Evolutionary conservation across 306 rosid genomes (phyloP).

Genomic region (Herpetospermum pedunculosum): DNA sequence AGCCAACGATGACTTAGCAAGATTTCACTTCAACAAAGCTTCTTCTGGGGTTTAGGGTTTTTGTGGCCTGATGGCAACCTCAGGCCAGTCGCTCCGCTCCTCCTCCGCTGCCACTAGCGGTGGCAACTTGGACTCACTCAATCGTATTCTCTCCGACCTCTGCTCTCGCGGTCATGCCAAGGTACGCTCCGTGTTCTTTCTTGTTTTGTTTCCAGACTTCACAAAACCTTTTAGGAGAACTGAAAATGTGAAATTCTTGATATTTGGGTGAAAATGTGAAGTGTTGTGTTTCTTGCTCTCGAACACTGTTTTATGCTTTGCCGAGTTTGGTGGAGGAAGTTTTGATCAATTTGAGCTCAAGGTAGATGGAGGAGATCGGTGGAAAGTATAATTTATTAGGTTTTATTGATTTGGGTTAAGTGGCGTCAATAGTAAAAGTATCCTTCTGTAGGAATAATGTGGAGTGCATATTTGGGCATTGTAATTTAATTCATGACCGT

Average conservation of each 20-base stretch:
- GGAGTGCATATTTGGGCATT: not conserved
- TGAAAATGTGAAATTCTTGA: not conserved
- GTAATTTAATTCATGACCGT: not conserved
- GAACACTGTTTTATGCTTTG: not conserved
- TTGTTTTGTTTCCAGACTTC: not conserved
- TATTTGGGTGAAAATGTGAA: not conserved
- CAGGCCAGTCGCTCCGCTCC: slow-evolving; percentile 45
- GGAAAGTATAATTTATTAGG: not conserved
- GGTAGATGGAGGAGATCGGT: not conserved
- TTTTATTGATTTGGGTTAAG: not conserved
- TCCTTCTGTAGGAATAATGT: not conserved
- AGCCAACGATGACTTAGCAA: not conserved
- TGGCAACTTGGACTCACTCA: slow-evolving; percentile 65
- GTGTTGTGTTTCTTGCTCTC: not conserved
- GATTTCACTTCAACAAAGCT: not conserved
- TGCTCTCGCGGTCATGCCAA: slow-evolving; percentile 80
- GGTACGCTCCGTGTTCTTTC: slow-evolving; percentile 18
- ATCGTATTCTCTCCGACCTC: slow-evolving; percentile 74
- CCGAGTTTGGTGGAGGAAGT: not conserved
- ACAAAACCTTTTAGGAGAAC: not conserved
- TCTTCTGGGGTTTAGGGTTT: slow-evolving; percentile 31
- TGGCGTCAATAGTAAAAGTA: not conserved
- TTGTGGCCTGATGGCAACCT: slow-evolving; percentile 33
- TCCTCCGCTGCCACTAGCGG: slow-evolving; percentile 28
- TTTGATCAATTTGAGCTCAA: not conserved